Percentiles rank a stretch among this genome's conserved stretches.
phyloP scores from a whole-genome alignment of 2,329 filamentous ascomycete genomes.

The Esteya vermicola region DNA sequence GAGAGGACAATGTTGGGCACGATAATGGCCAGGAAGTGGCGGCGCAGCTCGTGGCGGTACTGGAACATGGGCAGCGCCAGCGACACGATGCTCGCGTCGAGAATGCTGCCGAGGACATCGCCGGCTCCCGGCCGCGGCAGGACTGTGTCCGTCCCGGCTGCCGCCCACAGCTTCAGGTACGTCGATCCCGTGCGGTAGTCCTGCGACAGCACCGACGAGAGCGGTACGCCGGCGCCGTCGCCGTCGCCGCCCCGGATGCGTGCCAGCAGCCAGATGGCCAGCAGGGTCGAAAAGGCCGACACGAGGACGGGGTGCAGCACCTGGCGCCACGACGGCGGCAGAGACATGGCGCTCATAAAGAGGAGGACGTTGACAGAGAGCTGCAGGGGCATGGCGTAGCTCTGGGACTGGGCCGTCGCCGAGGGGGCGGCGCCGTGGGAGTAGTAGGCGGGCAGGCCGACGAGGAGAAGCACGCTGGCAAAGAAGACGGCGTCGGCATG shows the following conservation, averaged over 20 bases:
- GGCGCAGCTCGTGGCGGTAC: slow-evolving; percentile 39
- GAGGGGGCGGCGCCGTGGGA: slow-evolving; percentile 18
- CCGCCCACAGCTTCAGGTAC: slow-evolving; percentile 36
- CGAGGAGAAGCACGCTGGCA: slow-evolving; percentile 27
- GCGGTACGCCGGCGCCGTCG: no score
- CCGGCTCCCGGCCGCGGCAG: slow-evolving; percentile 34
- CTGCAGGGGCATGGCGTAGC: slow-evolving; percentile 37
- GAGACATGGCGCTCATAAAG: slow-evolving; percentile 33
- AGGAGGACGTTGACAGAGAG: slow-evolving; percentile 32
- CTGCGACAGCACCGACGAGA: slow-evolving; percentile 25
- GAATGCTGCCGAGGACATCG: slow-evolving; percentile 37
- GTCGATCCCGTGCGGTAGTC: slow-evolving; percentile 37
- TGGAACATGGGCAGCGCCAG: slow-evolving; percentile 48
- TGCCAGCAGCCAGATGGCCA: slow-evolving; percentile 38
- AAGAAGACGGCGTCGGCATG: slow-evolving; percentile 34
- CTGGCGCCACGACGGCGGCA: slow-evolving; percentile 33
- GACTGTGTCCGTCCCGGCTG: slow-evolving; percentile 4
- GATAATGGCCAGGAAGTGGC: slow-evolving; percentile 38
- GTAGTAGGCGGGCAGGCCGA: slow-evolving; percentile 42
- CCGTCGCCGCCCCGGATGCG: slow-evolving; percentile 22
- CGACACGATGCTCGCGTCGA: slow-evolving; percentile 44
- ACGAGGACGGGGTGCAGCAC: slow-evolving; percentile 45
- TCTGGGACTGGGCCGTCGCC: no score
- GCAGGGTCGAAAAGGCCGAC: slow-evolving; percentile 36
- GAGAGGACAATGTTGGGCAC: slow-evolving; percentile 37